phyloP scores from a whole-genome alignment of 2,329 filamentous ascomycete species.

The Calonectria crousiana region DNA sequence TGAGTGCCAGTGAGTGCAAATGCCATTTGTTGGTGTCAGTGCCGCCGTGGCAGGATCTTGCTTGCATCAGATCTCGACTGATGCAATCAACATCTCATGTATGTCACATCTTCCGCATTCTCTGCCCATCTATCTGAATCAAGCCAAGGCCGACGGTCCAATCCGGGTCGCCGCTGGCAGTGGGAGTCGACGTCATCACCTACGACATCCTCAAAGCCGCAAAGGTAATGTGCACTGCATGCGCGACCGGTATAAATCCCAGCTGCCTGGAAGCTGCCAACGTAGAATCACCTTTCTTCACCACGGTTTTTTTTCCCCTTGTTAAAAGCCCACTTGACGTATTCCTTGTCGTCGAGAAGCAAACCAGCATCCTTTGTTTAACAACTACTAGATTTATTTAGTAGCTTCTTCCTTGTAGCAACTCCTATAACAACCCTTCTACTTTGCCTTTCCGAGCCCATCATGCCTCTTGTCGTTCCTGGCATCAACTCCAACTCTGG shows the following conservation, averaged over 20 bases:
- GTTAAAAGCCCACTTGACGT: not conserved
- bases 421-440: not conserved
- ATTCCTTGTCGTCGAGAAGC: not conserved
- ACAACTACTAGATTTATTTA: not conserved
- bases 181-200: conserved; percentile 46
- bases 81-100: conserved; percentile 9
- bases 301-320: not conserved
- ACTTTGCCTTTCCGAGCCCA: conserved; percentile 17
- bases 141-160: conserved; percentile 30
- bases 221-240: conserved; percentile 13
- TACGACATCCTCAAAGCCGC: conserved; percentile 18
- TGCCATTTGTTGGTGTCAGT: not conserved
- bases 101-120: conserved; percentile 13
- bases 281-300: not conserved
- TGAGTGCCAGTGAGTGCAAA: not conserved
- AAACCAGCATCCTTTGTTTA: not conserved
- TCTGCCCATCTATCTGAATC: not conserved
- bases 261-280: not conserved
- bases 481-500: conserved; percentile 63
- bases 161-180: conserved; percentile 28
- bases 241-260: not conserved
- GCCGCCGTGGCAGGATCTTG: not conserved
- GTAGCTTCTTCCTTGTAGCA: not conserved
- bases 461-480: conserved; percentile 76
- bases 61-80: conserved; percentile 1